Conservation (phyloP, 768 basidiomycete species). For the Panus rudis region DNA sequence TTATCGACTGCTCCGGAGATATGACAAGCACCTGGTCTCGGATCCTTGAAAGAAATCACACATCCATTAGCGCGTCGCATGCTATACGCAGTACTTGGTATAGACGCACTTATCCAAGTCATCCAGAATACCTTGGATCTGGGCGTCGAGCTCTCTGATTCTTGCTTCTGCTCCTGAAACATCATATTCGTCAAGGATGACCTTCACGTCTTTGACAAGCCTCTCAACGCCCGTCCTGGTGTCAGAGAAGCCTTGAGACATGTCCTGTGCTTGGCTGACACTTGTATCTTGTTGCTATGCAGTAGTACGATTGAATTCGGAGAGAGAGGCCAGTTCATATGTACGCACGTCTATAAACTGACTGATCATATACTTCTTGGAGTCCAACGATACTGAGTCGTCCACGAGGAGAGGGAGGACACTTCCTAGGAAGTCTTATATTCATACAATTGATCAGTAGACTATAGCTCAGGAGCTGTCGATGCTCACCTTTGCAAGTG, state of each 20-base stretch:
- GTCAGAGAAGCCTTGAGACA: background rate
- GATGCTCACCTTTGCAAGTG: too few relatives aligned
- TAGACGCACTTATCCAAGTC: background rate
- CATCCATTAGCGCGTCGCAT: background rate
- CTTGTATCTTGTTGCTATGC: too few relatives aligned
- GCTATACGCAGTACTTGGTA: background rate
- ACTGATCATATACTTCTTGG: too few relatives aligned
- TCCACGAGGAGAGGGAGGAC: too few relatives aligned
- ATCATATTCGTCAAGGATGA: background rate
- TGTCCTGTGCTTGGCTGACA: background rate
- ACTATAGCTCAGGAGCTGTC: too few relatives aligned
- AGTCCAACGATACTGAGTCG: too few relatives aligned
- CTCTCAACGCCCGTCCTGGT: background rate
- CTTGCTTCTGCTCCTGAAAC: background rate
- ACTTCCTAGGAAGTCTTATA: too few relatives aligned
- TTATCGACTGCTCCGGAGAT: too few relatives aligned
- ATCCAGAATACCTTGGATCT: background rate
- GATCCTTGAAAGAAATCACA: background rate
- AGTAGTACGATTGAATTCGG: too few relatives aligned
- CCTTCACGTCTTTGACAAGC: background rate
- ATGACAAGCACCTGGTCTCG: background rate
- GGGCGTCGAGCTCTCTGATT: background rate
- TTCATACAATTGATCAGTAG: too few relatives aligned
- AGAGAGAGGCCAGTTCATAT: too few relatives aligned
- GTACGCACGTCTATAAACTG: too few relatives aligned